Evolutionary conservation across 768 basidiomycete genomes (phyloP).

Genomic region (Leccinum aurantiacum): DNA sequence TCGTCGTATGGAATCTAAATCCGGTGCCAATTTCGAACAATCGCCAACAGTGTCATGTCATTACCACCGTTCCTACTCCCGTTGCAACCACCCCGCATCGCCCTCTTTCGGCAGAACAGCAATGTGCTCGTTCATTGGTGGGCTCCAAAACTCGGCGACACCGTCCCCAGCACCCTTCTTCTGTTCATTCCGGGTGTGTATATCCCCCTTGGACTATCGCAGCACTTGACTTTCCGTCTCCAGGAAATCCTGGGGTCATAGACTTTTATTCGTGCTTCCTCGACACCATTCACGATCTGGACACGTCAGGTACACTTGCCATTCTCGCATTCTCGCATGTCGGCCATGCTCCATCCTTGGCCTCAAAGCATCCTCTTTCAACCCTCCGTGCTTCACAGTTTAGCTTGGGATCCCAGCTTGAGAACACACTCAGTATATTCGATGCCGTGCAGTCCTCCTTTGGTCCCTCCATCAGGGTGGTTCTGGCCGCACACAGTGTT

Average conservation of each 20-base stretch:
- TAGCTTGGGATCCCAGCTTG: constrained; percentile 50
- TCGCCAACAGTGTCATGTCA: constrained; percentile 3
- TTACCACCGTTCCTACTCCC: constrained; percentile 12
- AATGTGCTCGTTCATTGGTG: constrained; percentile 53
- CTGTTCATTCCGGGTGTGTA: constrained; percentile 51
- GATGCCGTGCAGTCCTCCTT: constrained; percentile 41
- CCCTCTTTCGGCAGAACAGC: constrained; percentile 9
- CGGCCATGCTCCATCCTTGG: constrained; percentile 52
- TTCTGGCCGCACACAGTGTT: constrained; percentile 67
- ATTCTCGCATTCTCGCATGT: constrained; percentile 65
- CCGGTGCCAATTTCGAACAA: not conserved
- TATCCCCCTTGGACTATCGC: not conserved
- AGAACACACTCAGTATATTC: constrained; percentile 54
- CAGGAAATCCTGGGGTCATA: constrained; percentile 59
- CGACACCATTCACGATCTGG: constrained; percentile 43
- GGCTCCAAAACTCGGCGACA: constrained; percentile 30
- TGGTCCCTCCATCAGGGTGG: constrained; percentile 36
- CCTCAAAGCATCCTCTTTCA: constrained; percentile 2
- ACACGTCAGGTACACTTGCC: constrained; percentile 38
- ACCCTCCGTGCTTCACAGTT: constrained; percentile 24
- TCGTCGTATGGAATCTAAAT: constrained; percentile 7
- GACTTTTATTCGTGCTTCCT: constrained; percentile 72
- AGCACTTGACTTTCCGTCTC: constrained; percentile 2
- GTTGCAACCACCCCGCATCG: constrained; percentile 5
- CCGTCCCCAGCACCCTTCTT: constrained; percentile 35